A percentile compares a stretch with the other conserved stretches of the same genome.
Evolutionary conservation across 176 grass and related monocot species (phyloP).

Genomic region (Stipa capillata): DNA sequence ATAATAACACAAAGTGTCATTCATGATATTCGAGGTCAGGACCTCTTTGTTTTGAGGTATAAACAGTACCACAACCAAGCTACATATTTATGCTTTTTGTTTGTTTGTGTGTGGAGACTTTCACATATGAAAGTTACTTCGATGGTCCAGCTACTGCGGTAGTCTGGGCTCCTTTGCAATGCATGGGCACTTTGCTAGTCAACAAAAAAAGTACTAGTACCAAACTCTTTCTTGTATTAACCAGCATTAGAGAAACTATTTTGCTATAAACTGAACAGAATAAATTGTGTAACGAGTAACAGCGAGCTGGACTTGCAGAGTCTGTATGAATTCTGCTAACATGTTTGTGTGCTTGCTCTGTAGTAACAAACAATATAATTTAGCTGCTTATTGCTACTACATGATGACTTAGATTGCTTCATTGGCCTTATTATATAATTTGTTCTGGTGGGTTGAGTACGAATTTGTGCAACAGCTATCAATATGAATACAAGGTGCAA

Average conservation of each 20-base stretch:
- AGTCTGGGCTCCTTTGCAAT: background rate
- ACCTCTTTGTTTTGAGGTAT: background rate
- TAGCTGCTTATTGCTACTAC: background rate
- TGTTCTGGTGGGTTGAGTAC: background rate
- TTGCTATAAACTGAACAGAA: background rate
- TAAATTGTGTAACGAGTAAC: background rate
- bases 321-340: background rate
- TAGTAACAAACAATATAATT: background rate
- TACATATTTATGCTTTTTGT: background rate
- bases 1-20: background rate
- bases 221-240: background rate
- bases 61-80: background rate
- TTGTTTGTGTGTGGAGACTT: background rate
- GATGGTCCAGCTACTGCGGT: background rate
- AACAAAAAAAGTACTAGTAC: background rate
- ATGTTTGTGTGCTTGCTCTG: background rate
- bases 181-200: background rate
- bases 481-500: background rate
- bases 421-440: background rate
- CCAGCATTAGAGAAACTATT: background rate
- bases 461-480: background rate
- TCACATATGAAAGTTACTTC: background rate
- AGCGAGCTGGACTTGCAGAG: background rate
- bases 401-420: background rate
- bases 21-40: background rate